Base-by-base conservation (phyloP, 2,329 filamentous ascomycete species). In the Leptosphaerulina australis region DNA sequence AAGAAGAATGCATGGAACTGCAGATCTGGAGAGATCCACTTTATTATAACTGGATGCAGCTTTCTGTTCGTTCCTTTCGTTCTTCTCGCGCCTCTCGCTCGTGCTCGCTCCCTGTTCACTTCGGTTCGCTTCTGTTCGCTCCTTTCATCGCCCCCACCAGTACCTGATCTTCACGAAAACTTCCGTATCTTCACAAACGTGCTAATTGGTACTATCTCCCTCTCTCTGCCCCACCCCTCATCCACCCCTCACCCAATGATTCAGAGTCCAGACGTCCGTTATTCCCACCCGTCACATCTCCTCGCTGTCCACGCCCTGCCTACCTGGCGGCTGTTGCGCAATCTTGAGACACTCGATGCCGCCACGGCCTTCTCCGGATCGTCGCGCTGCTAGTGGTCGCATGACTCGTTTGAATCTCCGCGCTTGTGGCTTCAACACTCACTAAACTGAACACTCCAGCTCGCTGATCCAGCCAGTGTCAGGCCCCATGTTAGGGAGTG, bases 221-320 rank as follows among this genome's bases (percentile, higher is more conserved):
- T n/a, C n/a, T n/a, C n/a, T 20, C 35, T 10, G 44, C 44, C 12
- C 17, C 18, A 22, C 15, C 6, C 3, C 1, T 8, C 22, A 33
- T 31, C 45, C 37, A 31, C 37, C 15, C 14, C 29, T 8, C 29
- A 34, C 30, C 44, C 44, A 41, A 30, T n/a, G 41, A 37, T 49
- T n/a, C 25, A 17, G 24, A 17, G 21, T 21, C 26, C 20, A 38
- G 17, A 17, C 26, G 14, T 11, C n/a, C 15, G 9, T 36, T 37
- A 49, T 49, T 49, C 31, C 46, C 46, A 38, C 33, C 46, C 15
- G 18, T 48, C 45, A 43, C 37, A n/a, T 30, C 45, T 24, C n/a
- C 30, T 8, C 8, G 5, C 30, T 30, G 12, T 28, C 35, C 24
- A 30, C 29, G 30, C 44, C 30, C 17, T 26, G 22, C 11, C 22